A percentile compares a stretch with the other conserved stretches of the same genome.
Evolutionary conservation across 441 rosid genomes (phyloP).

Genomic region (Pelargonium cotyledonis): DNA sequence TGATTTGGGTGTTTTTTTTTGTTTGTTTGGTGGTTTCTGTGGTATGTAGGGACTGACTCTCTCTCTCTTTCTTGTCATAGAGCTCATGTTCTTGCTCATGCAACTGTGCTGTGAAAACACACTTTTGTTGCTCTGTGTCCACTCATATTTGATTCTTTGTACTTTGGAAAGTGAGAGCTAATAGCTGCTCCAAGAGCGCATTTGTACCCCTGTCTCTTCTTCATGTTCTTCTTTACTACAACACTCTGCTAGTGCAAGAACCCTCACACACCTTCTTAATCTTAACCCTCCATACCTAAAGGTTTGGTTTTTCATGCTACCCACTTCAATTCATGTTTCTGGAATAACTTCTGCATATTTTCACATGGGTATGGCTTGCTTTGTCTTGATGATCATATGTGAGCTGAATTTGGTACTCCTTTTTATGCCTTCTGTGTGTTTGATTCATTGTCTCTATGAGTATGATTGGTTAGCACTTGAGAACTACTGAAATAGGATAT

Average conservation of each 20-base stretch:
- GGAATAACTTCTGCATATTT: neutral
- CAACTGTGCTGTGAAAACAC: neutral
- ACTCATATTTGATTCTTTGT: too few relatives aligned
- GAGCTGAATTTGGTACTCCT: constrained; percentile 4
- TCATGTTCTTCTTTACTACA: too few relatives aligned
- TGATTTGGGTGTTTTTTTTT: constrained; percentile 24
- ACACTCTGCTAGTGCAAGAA: too few relatives aligned
- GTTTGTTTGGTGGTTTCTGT: constrained; percentile 38
- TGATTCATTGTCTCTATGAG: neutral
- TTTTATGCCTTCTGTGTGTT: constrained; percentile 8
- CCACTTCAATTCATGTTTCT: neutral
- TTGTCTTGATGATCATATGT: neutral
- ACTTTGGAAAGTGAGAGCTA: neutral
- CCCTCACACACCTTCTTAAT: too few relatives aligned
- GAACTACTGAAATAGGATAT: too few relatives aligned
- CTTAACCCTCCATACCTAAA: neutral
- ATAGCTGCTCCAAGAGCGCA: neutral
- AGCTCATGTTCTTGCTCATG: constrained; percentile 18
- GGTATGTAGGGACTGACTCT: constrained; percentile 12
- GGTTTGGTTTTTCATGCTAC: neutral
- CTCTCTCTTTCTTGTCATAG: constrained; percentile 18
- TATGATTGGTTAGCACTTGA: neutral
- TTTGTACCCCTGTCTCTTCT: neutral
- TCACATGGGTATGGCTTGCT: neutral
- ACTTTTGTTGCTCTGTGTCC: constrained; percentile 16